Evolutionary conservation across 768 basidiomycete genomes (phyloP).

Genomic region (Candolleomyces efflorescens): DNA sequence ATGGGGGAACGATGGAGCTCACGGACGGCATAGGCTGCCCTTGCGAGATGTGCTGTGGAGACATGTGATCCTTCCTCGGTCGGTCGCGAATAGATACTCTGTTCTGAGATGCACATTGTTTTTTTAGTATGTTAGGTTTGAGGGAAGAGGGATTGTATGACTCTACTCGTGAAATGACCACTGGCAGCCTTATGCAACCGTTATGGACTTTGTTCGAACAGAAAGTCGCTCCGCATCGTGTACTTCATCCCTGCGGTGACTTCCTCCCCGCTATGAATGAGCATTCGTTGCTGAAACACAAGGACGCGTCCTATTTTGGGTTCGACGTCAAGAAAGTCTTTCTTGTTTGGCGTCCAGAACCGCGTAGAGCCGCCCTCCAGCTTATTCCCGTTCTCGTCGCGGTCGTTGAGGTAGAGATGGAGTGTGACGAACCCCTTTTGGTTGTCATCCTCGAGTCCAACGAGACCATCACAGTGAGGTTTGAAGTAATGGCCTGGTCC

Average conservation of each 20-base stretch:
- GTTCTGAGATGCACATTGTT: not conserved
- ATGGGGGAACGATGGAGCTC: not conserved
- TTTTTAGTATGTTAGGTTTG: too few species aligned
- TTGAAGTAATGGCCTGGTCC: constrained; percentile 40
- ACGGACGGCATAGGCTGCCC: not conserved
- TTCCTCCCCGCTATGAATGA: constrained; percentile 35
- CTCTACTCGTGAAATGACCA: too few species aligned
- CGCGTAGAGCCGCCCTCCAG: constrained; percentile 35
- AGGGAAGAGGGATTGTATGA: too few species aligned
- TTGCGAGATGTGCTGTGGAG: not conserved
- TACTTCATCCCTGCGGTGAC: constrained; percentile 30
- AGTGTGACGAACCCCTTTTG: constrained; percentile 39
- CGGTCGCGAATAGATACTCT: not conserved
- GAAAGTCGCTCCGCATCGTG: constrained; percentile 34
- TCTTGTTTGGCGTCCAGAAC: constrained; percentile 33
- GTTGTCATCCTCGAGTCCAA: constrained; percentile 21
- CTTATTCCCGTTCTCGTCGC: constrained; percentile 13
- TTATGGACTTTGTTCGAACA: constrained; percentile 23
- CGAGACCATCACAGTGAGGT: constrained; percentile 34
- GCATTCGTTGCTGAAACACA: constrained; percentile 37
- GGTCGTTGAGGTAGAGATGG: constrained; percentile 38
- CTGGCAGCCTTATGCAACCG: not conserved
- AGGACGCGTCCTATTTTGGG: constrained; percentile 36
- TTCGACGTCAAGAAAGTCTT: constrained; percentile 29
- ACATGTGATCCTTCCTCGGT: not conserved